A percentile compares a stretch with the other conserved stretches of the same genome.
These are phyloP conservation scores for Anthoceros angustus DNA, from an alignment of 225 moss, liverwort and hornwort genomes.

Conservation along the genomic window DNA sequence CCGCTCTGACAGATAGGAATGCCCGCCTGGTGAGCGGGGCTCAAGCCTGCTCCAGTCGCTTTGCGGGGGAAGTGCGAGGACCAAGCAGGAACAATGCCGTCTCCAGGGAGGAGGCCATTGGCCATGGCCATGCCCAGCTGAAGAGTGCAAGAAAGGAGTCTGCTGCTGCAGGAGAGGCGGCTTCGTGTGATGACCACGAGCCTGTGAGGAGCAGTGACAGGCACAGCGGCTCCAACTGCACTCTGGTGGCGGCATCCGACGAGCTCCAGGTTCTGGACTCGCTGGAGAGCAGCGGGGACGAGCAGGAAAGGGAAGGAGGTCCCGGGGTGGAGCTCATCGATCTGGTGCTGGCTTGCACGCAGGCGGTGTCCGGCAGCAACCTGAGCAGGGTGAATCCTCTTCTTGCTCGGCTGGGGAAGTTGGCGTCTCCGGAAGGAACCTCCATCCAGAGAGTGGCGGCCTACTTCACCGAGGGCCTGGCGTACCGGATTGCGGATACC, in stretches of 20 bases:
- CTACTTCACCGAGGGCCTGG: conserved; percentile 83
- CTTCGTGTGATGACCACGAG: background rate
- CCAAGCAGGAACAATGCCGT: background rate
- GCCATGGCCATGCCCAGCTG: background rate
- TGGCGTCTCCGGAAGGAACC: conserved; percentile 79
- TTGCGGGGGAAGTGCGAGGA: background rate
- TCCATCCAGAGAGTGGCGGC: conserved; percentile 85
- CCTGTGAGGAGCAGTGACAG: conserved; percentile 1
- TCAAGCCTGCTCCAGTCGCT: background rate
- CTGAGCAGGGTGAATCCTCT: conserved; percentile 81
- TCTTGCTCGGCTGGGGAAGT: conserved; percentile 70
- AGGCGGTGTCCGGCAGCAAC: conserved; percentile 76
- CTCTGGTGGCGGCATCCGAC: background rate
- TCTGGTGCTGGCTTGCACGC: conserved; percentile 69
- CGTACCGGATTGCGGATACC: conserved; percentile 56
- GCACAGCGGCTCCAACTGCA: conserved; percentile 4
- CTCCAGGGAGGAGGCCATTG: background rate
- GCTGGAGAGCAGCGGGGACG: conserved; percentile 2
- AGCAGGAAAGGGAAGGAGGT: conserved; percentile 10
- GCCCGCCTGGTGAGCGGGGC: background rate
- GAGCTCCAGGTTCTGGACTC: background rate
- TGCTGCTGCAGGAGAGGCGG: background rate
- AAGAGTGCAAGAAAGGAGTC: background rate
- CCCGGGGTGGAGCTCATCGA: conserved; percentile 76
- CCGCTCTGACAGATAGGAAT: background rate